A percentile compares a stretch with the other conserved stretches of the same genome.
Evolutionary conservation across 768 basidiomycete species (phyloP).

Genomic region (Terana coerulea): DNA sequence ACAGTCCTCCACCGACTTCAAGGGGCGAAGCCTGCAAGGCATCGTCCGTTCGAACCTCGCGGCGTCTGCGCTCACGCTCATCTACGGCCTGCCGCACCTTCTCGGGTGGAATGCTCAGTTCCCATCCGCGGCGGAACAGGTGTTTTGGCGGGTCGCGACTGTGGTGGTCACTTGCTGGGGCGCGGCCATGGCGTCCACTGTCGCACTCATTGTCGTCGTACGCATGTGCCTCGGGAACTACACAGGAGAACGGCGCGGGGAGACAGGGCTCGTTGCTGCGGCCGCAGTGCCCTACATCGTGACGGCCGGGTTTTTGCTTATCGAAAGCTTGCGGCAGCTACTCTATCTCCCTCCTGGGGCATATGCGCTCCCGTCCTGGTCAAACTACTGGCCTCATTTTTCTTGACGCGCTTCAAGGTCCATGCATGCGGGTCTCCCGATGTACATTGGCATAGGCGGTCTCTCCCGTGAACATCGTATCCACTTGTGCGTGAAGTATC

Average conservation of each 20-base stretch:
- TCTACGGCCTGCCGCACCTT: not conserved
- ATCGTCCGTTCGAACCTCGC: not conserved
- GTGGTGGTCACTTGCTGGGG: not conserved
- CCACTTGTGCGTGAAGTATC: too few species aligned
- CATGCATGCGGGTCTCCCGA: too few species aligned
- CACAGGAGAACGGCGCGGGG: not conserved
- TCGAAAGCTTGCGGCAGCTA: not conserved
- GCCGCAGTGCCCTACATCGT: not conserved
- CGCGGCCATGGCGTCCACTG: not conserved
- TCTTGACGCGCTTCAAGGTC: not conserved
- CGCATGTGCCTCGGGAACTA: not conserved
- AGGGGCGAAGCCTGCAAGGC: not conserved
- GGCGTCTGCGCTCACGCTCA: not conserved
- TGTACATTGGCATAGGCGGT: too few species aligned
- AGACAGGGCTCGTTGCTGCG: not conserved
- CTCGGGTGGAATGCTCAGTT: not conserved
- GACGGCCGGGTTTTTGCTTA: not conserved
- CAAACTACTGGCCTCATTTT: not conserved
- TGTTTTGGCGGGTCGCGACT: not conserved
- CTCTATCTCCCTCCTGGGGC: not conserved
- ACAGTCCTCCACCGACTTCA: not conserved
- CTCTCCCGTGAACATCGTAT: too few species aligned
- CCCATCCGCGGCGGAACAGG: not conserved
- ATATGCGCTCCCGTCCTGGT: not conserved
- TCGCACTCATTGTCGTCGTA: not conserved